Evolutionary conservation across 2,329 filamentous ascomycete species (phyloP), one percentile per base, ranked within the genome.

Genomic region (Calonectria henricotiae): DNA sequence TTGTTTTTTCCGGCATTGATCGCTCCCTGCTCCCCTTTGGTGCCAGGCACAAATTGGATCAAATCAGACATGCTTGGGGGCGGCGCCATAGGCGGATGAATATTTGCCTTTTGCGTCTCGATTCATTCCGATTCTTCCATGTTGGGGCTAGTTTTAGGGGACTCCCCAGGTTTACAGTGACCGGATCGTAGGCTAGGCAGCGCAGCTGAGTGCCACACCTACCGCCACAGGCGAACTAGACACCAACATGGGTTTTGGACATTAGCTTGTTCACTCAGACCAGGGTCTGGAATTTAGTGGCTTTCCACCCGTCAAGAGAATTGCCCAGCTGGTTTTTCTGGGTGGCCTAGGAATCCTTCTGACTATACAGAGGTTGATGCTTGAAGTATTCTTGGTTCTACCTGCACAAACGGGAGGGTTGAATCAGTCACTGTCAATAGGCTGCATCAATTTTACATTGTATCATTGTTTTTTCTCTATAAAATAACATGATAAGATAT

Each of bases 141-240:
- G 60, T 51, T 30, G 25, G 27, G 44, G 20, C 27, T 32, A 49
- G 35, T 30, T 65, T 43, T 46, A 55, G 37, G 54, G 67, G 44
- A 30, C 54, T 65, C 32, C 67, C 67, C 62, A 65, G 67, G 62
- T 69, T 69, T 65, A 44, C 32, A 32, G 23, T 25, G 37, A 39
- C 39, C 62, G 62, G 67, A 69, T 65, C 62, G 62, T 30, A 44
- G 3, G 25, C 39, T 54, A 55, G 67, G 44, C 37, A 17, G 62
- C 44, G 13, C 25, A 65, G 67, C 61, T 68, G 67, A 68, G 51
- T 49, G 41, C 49, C 49, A 68, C 66, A 41, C 49, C 39, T 64
- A 30, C 39, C 60, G 47, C 46, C 65, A 62, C 25, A 63, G 39
- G 46, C 44, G 44, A 43, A 62, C 43, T 62, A 44, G 39, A 23